Evolutionary conservation across 108 stramenopile species (phyloP).

Genomic region (Aureococcus anophagefferens): DNA sequence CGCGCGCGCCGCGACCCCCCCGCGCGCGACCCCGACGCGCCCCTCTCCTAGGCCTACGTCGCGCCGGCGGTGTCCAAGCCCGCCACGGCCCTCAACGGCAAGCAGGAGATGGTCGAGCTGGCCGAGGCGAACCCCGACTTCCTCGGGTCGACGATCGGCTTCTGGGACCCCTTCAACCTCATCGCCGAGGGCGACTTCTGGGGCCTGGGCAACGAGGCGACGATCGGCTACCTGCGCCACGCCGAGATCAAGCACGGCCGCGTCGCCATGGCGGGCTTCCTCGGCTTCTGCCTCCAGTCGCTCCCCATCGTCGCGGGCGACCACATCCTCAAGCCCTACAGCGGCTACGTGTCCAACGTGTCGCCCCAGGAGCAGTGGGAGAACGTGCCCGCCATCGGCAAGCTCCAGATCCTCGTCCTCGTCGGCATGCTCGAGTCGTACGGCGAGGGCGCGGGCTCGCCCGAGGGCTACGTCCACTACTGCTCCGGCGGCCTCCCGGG

Average conservation of each 20-base stretch:
- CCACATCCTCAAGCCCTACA: conserved; percentile 26
- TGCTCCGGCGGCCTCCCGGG: conserved; percentile 65
- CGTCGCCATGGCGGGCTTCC: conserved; percentile 63
- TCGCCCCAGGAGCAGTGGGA: conserved; percentile 14
- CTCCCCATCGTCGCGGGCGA: no score
- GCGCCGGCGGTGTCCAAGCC: not conserved
- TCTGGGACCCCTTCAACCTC: conserved; percentile 1
- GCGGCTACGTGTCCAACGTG: not conserved
- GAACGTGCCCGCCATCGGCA: not conserved
- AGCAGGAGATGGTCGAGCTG: not conserved
- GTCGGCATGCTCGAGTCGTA: conserved; percentile 47
- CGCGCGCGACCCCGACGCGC: no score
- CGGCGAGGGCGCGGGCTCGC: conserved; percentile 37
- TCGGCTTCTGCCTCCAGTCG: conserved; percentile 54
- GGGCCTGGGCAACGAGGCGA: conserved; percentile 7
- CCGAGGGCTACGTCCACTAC: conserved; percentile 56
- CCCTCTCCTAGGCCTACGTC: not conserved
- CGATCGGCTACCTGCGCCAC: conserved; percentile 46
- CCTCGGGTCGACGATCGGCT: not conserved
- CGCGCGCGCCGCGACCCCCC: no score
- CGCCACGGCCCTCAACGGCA: not conserved
- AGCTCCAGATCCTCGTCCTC: conserved; percentile 25
- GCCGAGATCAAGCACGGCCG: conserved; percentile 65
- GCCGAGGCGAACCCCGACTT: not conserved
- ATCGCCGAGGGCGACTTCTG: not conserved